These are phyloP conservation scores for Jimgerdemannia lactiflua DNA, from an alignment of 192 early-diverging fungal genomes.

Conservation along the genomic window DNA sequence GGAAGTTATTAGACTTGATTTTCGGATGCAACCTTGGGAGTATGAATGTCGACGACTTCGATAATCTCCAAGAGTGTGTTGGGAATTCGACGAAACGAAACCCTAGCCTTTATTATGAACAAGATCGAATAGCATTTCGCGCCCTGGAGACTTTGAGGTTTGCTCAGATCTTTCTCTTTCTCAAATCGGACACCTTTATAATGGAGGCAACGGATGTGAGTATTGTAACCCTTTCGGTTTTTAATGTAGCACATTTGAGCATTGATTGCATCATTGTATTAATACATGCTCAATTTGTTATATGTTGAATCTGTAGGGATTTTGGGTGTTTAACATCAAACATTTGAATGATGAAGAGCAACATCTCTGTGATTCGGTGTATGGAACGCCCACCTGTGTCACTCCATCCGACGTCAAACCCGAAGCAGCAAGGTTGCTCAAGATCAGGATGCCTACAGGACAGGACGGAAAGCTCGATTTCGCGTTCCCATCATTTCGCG, in stretches of 20 bases:
- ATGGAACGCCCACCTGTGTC: no score
- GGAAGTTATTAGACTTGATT: no score
- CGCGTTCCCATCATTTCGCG: background rate
- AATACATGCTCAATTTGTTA: no score
- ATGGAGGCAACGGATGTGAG: background rate
- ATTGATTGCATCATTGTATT: constrained; percentile 4
- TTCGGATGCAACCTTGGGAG: no score
- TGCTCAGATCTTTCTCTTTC: constrained; percentile 4
- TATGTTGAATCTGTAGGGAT: no score
- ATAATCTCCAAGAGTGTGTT: background rate
- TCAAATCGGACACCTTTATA: constrained; percentile 9
- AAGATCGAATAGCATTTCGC: background rate
- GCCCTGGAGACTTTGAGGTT: background rate
- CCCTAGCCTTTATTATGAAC: background rate
- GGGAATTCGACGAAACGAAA: background rate
- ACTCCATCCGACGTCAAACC: no score
- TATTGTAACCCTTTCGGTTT: constrained; percentile 5
- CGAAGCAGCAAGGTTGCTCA: background rate
- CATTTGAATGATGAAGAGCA: no score
- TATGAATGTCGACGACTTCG: background rate
- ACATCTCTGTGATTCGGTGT: no score
- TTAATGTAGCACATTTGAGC: background rate
- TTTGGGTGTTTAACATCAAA: no score
- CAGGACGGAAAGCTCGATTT: constrained; percentile 6
- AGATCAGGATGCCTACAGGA: background rate